Evolutionary conservation across 192 early-diverging fungal species (phyloP).

Genomic region (Jimgerdemannia lactiflua): DNA sequence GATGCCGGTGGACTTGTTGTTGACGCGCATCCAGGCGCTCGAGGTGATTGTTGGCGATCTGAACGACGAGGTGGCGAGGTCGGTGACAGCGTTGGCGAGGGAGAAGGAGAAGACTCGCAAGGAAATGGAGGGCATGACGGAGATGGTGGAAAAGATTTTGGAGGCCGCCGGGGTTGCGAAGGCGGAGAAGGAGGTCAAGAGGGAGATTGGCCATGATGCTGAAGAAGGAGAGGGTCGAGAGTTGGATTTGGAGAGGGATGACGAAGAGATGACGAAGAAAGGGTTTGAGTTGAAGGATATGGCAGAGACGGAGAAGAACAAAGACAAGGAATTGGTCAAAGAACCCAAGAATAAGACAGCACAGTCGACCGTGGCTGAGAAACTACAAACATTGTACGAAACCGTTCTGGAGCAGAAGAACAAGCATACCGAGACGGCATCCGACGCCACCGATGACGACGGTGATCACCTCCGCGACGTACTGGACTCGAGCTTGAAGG

Average conservation of each 20-base stretch:
- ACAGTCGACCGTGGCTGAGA: constrained; percentile 2
- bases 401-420: too few relatives aligned
- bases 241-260: too few relatives aligned
- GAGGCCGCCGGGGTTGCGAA: constrained; percentile 1
- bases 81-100: not conserved
- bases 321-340: not conserved
- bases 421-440: too few relatives aligned
- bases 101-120: too few relatives aligned
- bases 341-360: not conserved
- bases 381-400: too few relatives aligned
- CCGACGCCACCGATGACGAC: too few relatives aligned
- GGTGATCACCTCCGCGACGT: constrained; percentile 12
- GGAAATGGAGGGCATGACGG: too few relatives aligned
- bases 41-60: not conserved
- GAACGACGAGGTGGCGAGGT: not conserved
- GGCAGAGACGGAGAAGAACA: not conserved
- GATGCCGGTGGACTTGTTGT: not conserved
- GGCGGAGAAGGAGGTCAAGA: not conserved
- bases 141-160: too few relatives aligned
- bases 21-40: not conserved
- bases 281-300: not conserved
- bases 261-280: not conserved
- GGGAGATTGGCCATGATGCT: not conserved
- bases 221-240: constrained; percentile 2
- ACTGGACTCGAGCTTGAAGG: constrained; percentile 8